phyloP scores from a whole-genome alignment of 768 basidiomycete species.

The Agaricus bisporus region DNA sequence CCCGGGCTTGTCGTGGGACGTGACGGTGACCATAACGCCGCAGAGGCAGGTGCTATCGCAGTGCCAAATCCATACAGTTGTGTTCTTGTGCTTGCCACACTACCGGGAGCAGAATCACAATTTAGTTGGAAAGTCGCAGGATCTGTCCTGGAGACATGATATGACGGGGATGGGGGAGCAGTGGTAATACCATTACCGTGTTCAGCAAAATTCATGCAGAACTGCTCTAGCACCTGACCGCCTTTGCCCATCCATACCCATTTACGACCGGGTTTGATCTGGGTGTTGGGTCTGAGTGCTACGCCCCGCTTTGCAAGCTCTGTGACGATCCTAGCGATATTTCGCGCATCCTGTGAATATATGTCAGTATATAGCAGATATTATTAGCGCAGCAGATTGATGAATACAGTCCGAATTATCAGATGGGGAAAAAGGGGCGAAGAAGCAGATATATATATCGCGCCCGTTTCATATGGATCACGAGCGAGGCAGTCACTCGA shows the following conservation, averaged over 20 bases:
- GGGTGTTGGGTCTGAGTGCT: constrained; percentile 65
- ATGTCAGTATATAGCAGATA: not conserved
- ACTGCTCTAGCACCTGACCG: constrained; percentile 58
- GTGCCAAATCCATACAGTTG: constrained; percentile 4
- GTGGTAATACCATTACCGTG: not conserved
- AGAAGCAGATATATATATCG: not conserved
- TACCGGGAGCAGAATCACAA: not conserved
- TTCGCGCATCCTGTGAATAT: constrained; percentile 70
- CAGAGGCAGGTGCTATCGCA: constrained; percentile 1
- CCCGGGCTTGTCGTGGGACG: not conserved
- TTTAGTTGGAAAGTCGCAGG: not conserved
- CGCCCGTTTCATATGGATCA: constrained; percentile 6
- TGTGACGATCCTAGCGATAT: constrained; percentile 75
- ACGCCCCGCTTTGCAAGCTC: constrained; percentile 72
- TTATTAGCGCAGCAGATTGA: not conserved
- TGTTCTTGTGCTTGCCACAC: not conserved
- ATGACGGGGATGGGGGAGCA: not conserved
- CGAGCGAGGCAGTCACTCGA: constrained; percentile 14
- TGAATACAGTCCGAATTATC: not conserved
- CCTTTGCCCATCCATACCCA: constrained; percentile 87
- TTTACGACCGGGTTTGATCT: constrained; percentile 56
- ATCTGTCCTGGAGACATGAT: not conserved
- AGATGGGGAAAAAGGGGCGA: constrained; percentile 1
- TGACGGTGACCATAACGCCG: constrained; percentile 7
- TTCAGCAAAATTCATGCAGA: constrained; percentile 9